Base-by-base conservation (phyloP, 768 basidiomycete genomes). In the Lactarius tabidus region DNA sequence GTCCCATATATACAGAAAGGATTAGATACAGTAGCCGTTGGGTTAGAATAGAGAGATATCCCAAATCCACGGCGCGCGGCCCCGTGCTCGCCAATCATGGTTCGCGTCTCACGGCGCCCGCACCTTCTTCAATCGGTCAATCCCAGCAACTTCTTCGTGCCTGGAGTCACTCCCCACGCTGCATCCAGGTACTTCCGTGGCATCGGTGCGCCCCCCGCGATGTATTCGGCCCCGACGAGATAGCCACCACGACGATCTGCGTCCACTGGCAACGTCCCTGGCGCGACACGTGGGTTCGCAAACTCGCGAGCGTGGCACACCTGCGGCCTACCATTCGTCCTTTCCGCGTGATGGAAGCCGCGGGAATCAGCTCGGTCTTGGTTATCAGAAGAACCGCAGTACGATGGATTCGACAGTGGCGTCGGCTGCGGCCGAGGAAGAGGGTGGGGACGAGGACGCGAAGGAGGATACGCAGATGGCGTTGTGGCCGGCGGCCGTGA, bases 131-230 rank as follows among this genome's bases (percentile, higher is more conserved):
- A 20, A 62, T 54, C 53, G 29, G 53, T 33, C 53, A 54, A 39
- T 39, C 38, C 36, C 15, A 61, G 36, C 10, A 18, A 53, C 36
- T 31, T n/a, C 45, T 48, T n/a, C 53, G 31, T 33, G 4, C 29
- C 31, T 54, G 17, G 53, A 28, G 51, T 45, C 23, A 31, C 31
- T 6, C 29, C 35, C 59, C 59, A 36, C 29, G 53, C 28, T 29
- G 7, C 53, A 60, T 53, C 48, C 26, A 51, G 59, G 28, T 29
- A 53, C 43, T n/a, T 33, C 57, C 62, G 48, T 36, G n/a, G 36
- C 15, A 63, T 63, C 62, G 33, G 41, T 18, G 1, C 15, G 5
- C 31, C 55, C 55, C 28, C 31, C 9, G 31, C 38, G 48, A 59
- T n/a, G 38, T 35, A 9, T 29, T 51, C 51, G 36, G 51, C 43